Percentiles rank a stretch among this genome's conserved stretches.
Conservation (phyloP, 2,329 filamentous ascomycete species). For the Alternaria alternata region DNA sequence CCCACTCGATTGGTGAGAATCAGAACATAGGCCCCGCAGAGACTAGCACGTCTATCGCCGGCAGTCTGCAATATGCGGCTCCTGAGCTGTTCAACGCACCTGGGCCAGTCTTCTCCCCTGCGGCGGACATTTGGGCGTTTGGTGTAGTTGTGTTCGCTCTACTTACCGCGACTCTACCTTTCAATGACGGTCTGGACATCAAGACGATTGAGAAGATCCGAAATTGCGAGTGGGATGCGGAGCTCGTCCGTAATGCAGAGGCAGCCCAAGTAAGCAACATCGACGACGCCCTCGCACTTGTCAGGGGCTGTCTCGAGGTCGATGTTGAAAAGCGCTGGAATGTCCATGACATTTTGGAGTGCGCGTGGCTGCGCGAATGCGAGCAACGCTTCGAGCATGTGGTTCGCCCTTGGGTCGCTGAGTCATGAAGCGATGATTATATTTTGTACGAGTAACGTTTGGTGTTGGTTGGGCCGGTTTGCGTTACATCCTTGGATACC, state of each 20-base stretch:
- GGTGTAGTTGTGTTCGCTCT: conserved; percentile 70
- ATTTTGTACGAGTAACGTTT: conserved; percentile 13
- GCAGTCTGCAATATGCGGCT: conserved; percentile 65
- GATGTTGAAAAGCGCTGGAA: conserved; percentile 64
- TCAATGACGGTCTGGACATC: conserved; percentile 67
- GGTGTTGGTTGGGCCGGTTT: conserved; percentile 12
- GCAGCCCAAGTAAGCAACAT: conserved; percentile 47
- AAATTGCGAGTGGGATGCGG: conserved; percentile 65
- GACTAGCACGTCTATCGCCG: conserved; percentile 66
- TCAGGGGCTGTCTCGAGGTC: conserved; percentile 67
- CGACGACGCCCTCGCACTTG: conserved; percentile 62
- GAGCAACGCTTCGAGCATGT: conserved; percentile 39
- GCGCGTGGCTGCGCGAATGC: conserved; percentile 61
- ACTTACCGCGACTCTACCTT: conserved; percentile 68
- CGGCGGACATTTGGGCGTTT: conserved; percentile 73
- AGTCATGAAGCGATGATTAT: conserved; percentile 21
- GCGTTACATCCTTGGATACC: conserved; percentile 35
- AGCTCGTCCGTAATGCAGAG: conserved; percentile 57
- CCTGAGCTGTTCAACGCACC: conserved; percentile 58
- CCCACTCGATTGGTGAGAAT: conserved; percentile 52
- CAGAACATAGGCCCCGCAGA: conserved; percentile 63
- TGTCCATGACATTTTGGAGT: conserved; percentile 63
- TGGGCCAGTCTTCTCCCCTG: conserved; percentile 57
- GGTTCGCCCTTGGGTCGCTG: conserved; percentile 38
- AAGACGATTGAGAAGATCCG: conserved; percentile 67